phyloP scores from a whole-genome alignment of 306 rosid genomes.

The Alnus glutinosa region DNA sequence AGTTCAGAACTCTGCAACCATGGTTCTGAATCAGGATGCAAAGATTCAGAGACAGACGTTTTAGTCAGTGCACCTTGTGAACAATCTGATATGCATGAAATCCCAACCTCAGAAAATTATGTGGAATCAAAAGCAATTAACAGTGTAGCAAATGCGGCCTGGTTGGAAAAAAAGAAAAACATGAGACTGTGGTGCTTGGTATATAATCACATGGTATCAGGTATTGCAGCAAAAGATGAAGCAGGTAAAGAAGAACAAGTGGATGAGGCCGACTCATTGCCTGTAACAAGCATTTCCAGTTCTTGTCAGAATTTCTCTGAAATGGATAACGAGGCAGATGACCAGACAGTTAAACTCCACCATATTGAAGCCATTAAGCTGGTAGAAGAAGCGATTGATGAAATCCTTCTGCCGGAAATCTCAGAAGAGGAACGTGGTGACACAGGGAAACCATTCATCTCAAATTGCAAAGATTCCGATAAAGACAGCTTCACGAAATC shows the following conservation, averaged over 20 bases:
- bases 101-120: conserved; percentile 35
- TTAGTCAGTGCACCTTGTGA: conserved; percentile 27
- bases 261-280: conserved; percentile 9
- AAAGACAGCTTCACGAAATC: conserved; percentile 25
- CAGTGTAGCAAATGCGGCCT: conserved; percentile 32
- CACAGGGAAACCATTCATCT: conserved; percentile 8
- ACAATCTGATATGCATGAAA: conserved; percentile 26
- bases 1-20: conserved; percentile 29
- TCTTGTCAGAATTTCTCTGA: conserved; percentile 25
- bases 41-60: conserved; percentile 30
- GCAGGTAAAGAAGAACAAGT: conserved; percentile 30
- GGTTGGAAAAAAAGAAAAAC: conserved; percentile 47
- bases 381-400: conserved; percentile 91
- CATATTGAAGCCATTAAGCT: conserved; percentile 79
- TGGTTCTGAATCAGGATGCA: conserved; percentile 28
- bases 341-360: conserved; percentile 45
- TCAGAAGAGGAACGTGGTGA: conserved; percentile 11
- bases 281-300: conserved; percentile 23
- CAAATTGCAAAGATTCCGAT: not conserved
- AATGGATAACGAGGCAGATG: conserved; percentile 28
- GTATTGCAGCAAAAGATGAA: conserved; percentile 40
- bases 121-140: conserved; percentile 37
- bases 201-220: conserved; percentile 81
- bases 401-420: conserved; percentile 65
- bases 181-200: conserved; percentile 69